A percentile compares a stretch with the other conserved stretches of the same genome.
phyloP scores from a whole-genome alignment of 148 eudicot species.

The Bassia scoparia region DNA sequence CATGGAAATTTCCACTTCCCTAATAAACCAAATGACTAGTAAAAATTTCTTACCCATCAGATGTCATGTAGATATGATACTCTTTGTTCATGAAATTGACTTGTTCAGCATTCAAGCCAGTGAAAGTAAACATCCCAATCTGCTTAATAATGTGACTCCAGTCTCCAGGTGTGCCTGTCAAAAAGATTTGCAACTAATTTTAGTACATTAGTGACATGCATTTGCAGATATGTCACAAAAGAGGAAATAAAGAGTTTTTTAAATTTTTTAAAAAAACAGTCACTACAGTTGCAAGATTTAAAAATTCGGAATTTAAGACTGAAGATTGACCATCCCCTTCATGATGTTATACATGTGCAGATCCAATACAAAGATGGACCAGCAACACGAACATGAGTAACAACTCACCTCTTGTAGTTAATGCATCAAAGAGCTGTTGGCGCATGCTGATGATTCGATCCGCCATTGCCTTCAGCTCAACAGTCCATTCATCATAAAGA shows the following conservation, averaged over 20 bases:
- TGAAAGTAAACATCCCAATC: conserved; percentile 57
- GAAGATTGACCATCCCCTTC: neutral
- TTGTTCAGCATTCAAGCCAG: conserved; percentile 49
- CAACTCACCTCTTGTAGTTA: conserved; percentile 42
- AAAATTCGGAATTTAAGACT: neutral
- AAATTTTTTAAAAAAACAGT: no score
- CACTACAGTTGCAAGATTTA: neutral
- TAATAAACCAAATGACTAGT: no score
- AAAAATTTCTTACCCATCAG: conserved; percentile 40
- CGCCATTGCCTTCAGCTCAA: conserved; percentile 46
- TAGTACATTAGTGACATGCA: neutral
- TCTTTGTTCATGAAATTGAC: conserved; percentile 42
- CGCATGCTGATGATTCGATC: conserved; percentile 53
- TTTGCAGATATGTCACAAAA: neutral
- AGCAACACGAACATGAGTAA: neutral
- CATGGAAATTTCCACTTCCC: no score
- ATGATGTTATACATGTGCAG: neutral
- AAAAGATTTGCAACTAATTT: neutral
- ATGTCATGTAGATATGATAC: conserved; percentile 55
- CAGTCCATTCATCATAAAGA: conserved; percentile 41
- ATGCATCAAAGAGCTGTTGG: conserved; percentile 37
- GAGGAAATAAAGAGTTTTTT: neutral
- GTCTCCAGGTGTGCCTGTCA: conserved; percentile 49
- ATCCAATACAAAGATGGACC: neutral
- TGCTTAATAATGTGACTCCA: conserved; percentile 59